Conservation (phyloP, 2,329 filamentous ascomycete genomes). For the Neonectria neomacrospora region DNA sequence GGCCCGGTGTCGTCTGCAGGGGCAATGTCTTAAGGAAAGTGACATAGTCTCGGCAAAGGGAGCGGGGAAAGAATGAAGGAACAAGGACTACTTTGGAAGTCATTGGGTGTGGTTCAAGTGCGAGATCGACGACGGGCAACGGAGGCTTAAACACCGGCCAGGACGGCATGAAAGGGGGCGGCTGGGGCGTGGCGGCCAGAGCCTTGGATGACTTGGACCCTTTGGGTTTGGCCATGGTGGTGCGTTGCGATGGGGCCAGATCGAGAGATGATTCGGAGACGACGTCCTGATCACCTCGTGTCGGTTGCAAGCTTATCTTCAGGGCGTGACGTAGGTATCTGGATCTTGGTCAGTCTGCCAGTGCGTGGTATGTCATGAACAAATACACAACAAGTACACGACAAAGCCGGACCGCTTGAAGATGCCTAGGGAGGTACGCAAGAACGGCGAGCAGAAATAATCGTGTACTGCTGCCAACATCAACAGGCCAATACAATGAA, state of each 20-base stretch:
- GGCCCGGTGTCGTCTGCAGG: slow-evolving; percentile 79
- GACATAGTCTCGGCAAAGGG: slow-evolving; percentile 80
- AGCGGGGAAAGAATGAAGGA: slow-evolving; percentile 77
- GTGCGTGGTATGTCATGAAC: neutral
- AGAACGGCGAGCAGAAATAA: neutral
- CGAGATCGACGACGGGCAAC: slow-evolving; percentile 72
- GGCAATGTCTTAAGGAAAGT: slow-evolving; percentile 76
- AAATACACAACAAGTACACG: neutral
- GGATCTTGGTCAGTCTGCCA: slow-evolving; percentile 7
- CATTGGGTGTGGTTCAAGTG: slow-evolving; percentile 62
- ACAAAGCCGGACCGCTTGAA: neutral
- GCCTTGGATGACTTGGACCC: slow-evolving; percentile 41
- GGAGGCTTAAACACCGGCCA: slow-evolving; percentile 80
- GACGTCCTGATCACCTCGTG: neutral
- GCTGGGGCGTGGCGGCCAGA: slow-evolving; percentile 36
- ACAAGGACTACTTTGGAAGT: slow-evolving; percentile 76
- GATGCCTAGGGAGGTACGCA: neutral
- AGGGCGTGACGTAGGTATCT: slow-evolving; percentile 1
- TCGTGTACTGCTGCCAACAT: slow-evolving; percentile 4
- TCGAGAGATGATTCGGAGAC: neutral
- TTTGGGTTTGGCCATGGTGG: slow-evolving; percentile 50
- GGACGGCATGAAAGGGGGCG: slow-evolving; percentile 51
- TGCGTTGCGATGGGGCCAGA: neutral
- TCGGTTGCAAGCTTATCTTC: neutral
- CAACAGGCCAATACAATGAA: neutral